Evolutionary conservation across 2,329 filamentous ascomycete species (phyloP), one percentile per base, ranked within the genome.

Genomic region (Penicillium sp.): DNA sequence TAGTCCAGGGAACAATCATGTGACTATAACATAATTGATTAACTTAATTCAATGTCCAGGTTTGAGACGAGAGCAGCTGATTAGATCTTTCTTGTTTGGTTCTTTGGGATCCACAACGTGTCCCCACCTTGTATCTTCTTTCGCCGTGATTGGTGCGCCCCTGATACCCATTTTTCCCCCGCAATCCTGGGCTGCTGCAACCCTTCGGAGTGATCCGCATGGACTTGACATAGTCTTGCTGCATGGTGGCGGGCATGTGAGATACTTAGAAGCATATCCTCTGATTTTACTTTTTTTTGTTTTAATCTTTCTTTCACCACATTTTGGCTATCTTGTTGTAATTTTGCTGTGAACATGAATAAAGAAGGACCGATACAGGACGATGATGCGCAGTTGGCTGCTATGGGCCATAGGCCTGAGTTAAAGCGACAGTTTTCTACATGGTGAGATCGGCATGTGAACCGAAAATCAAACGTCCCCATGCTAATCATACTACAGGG

Each of bases 351-450:
- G 11, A 37, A 26, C 8, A 62, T 64, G 59, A 49, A 54, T 44
- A 64, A 65, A 54, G 53, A 55, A 48, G 54, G 15, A 14, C 49
- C 50, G 8, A 45, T 63, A 22, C 57, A 65, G 43, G 60, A 55
- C 50, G 62, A 66, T 50, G 62, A 66, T 51, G 62, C 63, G 12
- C 56, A 59, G 53, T 40, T 66, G 42, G 63, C 58, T 11, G 58
- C 63, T 6, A 54, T 86, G 60, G 84, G 84, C 51, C 79, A 84
- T 66, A 78, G 79, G 68, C 78, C 81, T 44, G 82, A 85, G 66
- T 71, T 86, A 37, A 75, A 82, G 64, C 76, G 83, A 35, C 81
- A 84, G 59, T 85, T 84, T 70, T 81, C 78, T 4, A 79, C 79
- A 20, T 66, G 85, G 69, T 72, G 54, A 41, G 61, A 45, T 53